Evolutionary conservation across 257 asterid species (phyloP), one percentile per base, ranked within the genome.

Genomic region (Lycium barbarum): DNA sequence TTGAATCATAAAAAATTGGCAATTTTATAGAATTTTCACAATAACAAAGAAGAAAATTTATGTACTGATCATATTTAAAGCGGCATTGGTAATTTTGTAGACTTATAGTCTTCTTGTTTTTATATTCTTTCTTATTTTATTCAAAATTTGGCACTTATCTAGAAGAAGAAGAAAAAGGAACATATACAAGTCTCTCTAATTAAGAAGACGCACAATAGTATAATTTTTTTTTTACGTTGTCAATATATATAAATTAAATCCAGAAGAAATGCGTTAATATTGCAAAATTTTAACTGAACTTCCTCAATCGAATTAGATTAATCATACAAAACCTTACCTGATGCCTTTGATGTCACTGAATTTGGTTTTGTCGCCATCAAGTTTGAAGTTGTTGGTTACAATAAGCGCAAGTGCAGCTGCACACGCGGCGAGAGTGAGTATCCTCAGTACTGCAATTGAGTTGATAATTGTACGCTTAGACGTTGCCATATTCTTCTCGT

Each of bases 341-440:
- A 83, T 92, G 73, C 92, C 93, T 45, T 87, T 88, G 13, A 91
- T 66, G 79, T 88, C 89, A 51, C 87, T 68, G 87, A 93, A 92
- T 7, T 18, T 55, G 38, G 49, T 38, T 79, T 92, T 88, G 54
- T 87, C 5, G 0, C 91, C 93, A 84, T 85, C 89, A 15, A 85
- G 53, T 14, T 63, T 88, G 85, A 33, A 72, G 54, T 88, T 91
- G 88, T 92, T 91, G 47, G 91, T 86, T 54, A 51, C 89, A 90
- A 91, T 89, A 13, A 93, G 65, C 67, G 87, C 85, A 45, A 80
- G 67, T 7, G 96, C 90, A 36, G 92, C 94, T 83, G 81, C 91
- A 14, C 89, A 86, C 2, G 82, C 67, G 22, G 88, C 58, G 10
- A 93, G 90, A 76, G 90, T 88, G 9, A 92, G 76, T 15, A 92